A percentile compares a stretch with the other conserved stretches of the same genome.
Conservation (phyloP, 257 asterid species). For the Paraleonurus japonicus region DNA sequence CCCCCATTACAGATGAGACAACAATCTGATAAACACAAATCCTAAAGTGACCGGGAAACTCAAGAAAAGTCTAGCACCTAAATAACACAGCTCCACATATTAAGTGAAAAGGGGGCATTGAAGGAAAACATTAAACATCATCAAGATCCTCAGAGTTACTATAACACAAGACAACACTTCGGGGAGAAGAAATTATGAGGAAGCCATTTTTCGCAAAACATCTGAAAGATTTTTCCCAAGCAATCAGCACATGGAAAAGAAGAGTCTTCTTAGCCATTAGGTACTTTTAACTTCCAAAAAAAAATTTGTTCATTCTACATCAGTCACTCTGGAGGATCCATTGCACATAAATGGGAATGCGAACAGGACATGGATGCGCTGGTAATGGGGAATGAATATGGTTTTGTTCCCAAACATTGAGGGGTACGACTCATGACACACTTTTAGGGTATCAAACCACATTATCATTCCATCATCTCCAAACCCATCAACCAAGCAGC, state of each 20-base stretch:
- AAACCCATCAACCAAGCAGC: not conserved
- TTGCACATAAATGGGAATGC: not conserved
- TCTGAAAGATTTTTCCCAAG: not conserved
- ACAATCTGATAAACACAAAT: too few relatives aligned
- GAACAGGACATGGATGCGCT: not conserved
- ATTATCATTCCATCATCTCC: not conserved
- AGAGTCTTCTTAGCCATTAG: not conserved
- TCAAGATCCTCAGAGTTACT: not conserved
- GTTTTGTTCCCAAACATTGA: not conserved
- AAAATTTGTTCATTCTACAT: too few relatives aligned
- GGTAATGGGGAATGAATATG: not conserved
- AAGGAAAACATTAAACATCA: not conserved
- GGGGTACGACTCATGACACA: not conserved
- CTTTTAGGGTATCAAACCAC: not conserved
- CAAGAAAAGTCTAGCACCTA: too few relatives aligned
- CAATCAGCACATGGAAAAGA: not conserved
- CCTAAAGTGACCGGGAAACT: too few relatives aligned
- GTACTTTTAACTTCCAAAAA: too few relatives aligned
- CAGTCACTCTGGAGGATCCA: not conserved
- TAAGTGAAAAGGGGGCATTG: too few relatives aligned
- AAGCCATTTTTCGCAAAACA: not conserved
- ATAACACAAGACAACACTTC: not conserved
- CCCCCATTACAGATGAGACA: too few relatives aligned
- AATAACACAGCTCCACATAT: too few relatives aligned
- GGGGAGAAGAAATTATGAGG: not conserved